phyloP scores from a whole-genome alignment of 805 yeast species.

The Saccharomycopsis oosterbeekiorum region DNA sequence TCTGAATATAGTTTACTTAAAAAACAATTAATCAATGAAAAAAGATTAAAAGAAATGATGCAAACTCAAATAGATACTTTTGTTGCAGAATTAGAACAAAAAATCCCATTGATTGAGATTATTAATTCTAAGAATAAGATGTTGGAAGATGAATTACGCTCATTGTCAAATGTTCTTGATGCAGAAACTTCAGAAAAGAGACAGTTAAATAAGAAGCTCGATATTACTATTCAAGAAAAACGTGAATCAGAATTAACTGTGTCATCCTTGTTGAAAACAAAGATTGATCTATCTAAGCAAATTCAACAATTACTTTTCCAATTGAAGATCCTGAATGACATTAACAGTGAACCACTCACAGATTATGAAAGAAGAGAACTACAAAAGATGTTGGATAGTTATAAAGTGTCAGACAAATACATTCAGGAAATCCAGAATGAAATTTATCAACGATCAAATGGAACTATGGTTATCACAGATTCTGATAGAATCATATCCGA shows the following conservation, averaged over 20 bases:
- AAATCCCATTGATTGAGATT: constrained; percentile 65
- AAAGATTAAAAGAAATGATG: constrained; percentile 58
- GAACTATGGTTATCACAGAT: constrained; percentile 39
- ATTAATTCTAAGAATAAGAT: constrained; percentile 49
- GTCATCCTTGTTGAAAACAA: constrained; percentile 41
- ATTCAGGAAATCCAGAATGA: constrained; percentile 18
- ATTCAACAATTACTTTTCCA: constrained; percentile 67
- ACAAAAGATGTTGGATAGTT: constrained; percentile 37
- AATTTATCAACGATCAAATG: constrained; percentile 20
- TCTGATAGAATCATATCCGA: constrained; percentile 65
- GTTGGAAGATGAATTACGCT: constrained; percentile 45
- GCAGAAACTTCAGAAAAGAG: constrained; percentile 40
- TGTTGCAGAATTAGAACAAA: constrained; percentile 64
- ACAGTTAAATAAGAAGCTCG: constrained; percentile 28
- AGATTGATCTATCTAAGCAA: constrained; percentile 71
- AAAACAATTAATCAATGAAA: constrained; percentile 59
- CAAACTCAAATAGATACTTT: constrained; percentile 63
- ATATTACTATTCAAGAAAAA: constrained; percentile 24
- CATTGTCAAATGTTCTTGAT: constrained; percentile 48
- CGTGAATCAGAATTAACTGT: constrained; percentile 40
- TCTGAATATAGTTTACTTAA: constrained; percentile 55
- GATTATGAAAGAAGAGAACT: constrained; percentile 56
- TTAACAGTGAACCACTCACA: constrained; percentile 40
- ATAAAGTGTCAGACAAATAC: constrained; percentile 24
- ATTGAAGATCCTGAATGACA: constrained; percentile 36